Base-by-base conservation (phyloP, 2,329 filamentous ascomycete species). In the Fusarium duplospermum region DNA sequence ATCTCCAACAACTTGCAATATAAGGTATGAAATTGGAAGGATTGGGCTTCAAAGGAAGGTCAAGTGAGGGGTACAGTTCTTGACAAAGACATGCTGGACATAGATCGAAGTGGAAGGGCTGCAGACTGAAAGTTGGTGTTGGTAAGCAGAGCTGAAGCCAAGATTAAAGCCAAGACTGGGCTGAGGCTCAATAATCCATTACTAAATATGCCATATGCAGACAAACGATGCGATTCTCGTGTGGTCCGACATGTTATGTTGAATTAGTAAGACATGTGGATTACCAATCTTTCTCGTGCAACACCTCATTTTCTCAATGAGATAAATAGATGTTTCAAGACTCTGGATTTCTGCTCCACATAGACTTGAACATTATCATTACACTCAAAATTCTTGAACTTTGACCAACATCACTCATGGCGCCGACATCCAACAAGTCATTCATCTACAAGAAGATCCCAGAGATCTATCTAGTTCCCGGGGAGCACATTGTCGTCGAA, bases 361-460 rank as follows among this genome's bases (percentile, higher is more conserved):
- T 31, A 14, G 2, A 27, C 4, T 54, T 7, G 7, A 31, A 31
- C 18, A 52, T 0, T 9, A 52, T 20, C 11, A 20, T 4, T 31
- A 8, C 27, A 54, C 18, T n/a, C 24, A n/a, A 31, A 4, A n/a
- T n/a, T 31, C 47, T 31, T 29, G 1, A 29, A 5, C 6, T 6
- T 7, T 31, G 4, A 29, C 5, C 27, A 54, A 20, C 10, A 54
- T 54, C 11, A 31, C 5, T 27, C 6, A 54, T 54, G 47, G 18
- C 47, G 18, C 47, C 47, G 4, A 54, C 47, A 31, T 54, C 47
- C 27, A 54, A 54, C 27, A 31, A 54, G 11, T 54, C 47, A 4
- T 54, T 54, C 18, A 54, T 54, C 47, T 54, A 54, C 47, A 54
- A 54, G 47, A 54, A 54, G 47, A 54, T 54, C 47, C 47, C 47